phyloP scores from a whole-genome alignment of 768 basidiomycete species.

The Mycena vulgaris region DNA sequence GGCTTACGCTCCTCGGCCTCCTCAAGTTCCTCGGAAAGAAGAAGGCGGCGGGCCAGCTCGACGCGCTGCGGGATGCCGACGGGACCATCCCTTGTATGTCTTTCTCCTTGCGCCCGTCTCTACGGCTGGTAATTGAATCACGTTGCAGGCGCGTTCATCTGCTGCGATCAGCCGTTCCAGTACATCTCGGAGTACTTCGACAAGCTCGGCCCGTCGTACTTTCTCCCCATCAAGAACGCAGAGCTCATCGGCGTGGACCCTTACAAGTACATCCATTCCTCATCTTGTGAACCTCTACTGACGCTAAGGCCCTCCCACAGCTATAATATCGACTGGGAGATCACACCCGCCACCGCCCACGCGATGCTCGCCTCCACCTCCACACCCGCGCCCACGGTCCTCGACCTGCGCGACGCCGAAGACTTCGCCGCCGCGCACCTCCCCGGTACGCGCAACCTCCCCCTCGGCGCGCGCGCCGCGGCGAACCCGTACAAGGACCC shows the following conservation, averaged over 20 bases:
- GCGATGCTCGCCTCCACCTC: constrained; percentile 17
- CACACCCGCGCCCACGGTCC: constrained; percentile 26
- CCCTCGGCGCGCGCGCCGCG: constrained; percentile 29
- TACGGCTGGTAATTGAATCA: not conserved
- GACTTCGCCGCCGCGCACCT: constrained; percentile 39
- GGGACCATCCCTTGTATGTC: constrained; percentile 41
- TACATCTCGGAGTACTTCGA: constrained; percentile 44
- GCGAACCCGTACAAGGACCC: constrained; percentile 45
- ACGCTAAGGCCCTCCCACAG: constrained; percentile 1
- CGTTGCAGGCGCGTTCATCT: constrained; percentile 41
- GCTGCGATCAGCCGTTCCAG: constrained; percentile 45
- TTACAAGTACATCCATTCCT: constrained; percentile 35
- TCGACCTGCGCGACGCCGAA: constrained; percentile 39
- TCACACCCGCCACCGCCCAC: constrained; percentile 36
- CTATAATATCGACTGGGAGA: constrained; percentile 44
- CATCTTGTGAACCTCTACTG: not conserved
- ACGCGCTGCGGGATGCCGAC: constrained; percentile 34
- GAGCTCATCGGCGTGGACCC: constrained; percentile 43
- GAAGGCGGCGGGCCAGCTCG: constrained; percentile 35
- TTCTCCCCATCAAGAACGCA: constrained; percentile 38
- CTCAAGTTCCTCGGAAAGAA: constrained; percentile 43
- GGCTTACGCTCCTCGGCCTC: constrained; percentile 41
- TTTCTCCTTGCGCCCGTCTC: not conserved
- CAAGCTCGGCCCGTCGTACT: constrained; percentile 42
- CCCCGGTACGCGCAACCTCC: constrained; percentile 37